Evolutionary conservation across 306 rosid species (phyloP).

Genomic region (Arachis hypogaea): DNA sequence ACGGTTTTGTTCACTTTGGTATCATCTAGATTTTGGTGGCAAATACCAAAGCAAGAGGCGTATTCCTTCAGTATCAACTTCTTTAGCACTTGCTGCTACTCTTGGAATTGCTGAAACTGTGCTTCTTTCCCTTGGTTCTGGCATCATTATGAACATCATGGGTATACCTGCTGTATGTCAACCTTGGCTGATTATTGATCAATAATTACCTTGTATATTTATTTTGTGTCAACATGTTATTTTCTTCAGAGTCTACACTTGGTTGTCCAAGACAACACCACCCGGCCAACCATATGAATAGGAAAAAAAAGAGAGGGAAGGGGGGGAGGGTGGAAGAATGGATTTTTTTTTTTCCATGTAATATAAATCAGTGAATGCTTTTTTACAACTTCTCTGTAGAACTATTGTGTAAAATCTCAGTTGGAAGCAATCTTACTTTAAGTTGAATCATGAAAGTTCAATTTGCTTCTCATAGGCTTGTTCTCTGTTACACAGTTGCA

Average conservation of each 20-base stretch:
- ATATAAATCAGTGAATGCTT: neutral
- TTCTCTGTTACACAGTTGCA: neutral
- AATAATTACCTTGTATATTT: conserved; percentile 14
- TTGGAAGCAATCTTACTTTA: conserved; percentile 15
- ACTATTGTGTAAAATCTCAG: conserved; percentile 7
- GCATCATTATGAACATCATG: conserved; percentile 77
- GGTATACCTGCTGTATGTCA: conserved; percentile 94
- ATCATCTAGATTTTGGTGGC: conserved; percentile 46
- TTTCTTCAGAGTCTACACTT: conserved; percentile 21
- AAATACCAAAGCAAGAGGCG: conserved; percentile 54
- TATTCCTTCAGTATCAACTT: conserved; percentile 81
- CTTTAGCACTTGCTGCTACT: conserved; percentile 80
- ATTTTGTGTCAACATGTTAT: conserved; percentile 11
- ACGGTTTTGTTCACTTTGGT: conserved; percentile 32
- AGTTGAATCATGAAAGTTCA: conserved; percentile 5
- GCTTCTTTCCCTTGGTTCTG: conserved; percentile 77
- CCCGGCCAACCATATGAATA: neutral
- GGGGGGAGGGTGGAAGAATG: neutral
- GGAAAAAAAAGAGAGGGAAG: too few relatives aligned
- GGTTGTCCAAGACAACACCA: neutral
- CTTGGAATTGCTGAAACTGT: conserved; percentile 88
- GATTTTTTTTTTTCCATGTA: neutral
- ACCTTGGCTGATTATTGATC: conserved; percentile 44
- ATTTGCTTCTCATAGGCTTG: conserved; percentile 13
- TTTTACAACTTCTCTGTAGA: conserved; percentile 4